Base-by-base conservation (phyloP, 768 basidiomycete species). In the Boletellus sp. region DNA sequence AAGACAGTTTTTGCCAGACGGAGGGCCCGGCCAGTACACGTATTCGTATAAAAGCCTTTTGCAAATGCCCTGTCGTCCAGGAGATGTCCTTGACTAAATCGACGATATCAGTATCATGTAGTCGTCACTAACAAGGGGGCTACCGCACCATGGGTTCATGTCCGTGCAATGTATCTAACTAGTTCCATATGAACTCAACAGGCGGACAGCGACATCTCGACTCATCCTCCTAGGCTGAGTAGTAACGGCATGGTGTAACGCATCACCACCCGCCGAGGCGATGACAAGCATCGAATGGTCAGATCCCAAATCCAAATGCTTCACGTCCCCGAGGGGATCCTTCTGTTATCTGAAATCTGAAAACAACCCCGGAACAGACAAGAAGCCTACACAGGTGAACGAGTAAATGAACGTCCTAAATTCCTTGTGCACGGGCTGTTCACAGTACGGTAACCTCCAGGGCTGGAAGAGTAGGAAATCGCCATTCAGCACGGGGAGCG, bases 301-400 rank as follows among this genome's bases (percentile, higher is more conserved):
- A 32, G 68, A 65, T n/a, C 77, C 75, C 49, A 90, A 65, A 15
- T 80, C 60, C 6, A 90, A 70, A 57, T 79, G 74, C 54, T 76
- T 73, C 75, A 90, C 80, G 61, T 90, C 88, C 53, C 80, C 85
- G 6, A 76, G 75, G 0, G 88, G 88, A 61, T 90, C 88, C 65
- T 90, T 87, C 80, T 79, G 38, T 2, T 28, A 32, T 47, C 45
- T 50, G 36, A 36, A 32, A n/a, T n/a, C n/a, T n/a, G n/a, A n/a
- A n/a, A n/a, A n/a, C n/a, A n/a, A n/a, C n/a, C n/a, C n/a, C n/a
- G 38, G n/a, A 20, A 6, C 15, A 15, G 20, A 47, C n/a, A 33
- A 41, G 16, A 23, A 32, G n/a, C 7, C 7, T 41, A 74, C 77
- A 77, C 78, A 82, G 52, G 81, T 82, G 55, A 84, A n/a, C n/a